phyloP scores from a whole-genome alignment of 2,329 filamentous ascomycete genomes.

The Davidsoniella neocaledoniae region DNA sequence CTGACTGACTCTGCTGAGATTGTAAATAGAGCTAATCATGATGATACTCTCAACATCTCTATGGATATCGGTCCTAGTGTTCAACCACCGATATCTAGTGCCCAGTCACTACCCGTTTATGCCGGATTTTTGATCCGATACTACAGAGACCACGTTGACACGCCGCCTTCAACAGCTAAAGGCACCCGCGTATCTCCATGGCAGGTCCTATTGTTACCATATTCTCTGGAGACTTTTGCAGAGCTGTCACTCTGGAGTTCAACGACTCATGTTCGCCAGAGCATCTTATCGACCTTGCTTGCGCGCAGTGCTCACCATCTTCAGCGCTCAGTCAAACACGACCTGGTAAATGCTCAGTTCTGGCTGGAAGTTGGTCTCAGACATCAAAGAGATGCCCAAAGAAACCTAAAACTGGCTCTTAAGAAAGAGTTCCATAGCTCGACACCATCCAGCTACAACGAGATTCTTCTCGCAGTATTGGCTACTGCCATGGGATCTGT shows the following conservation, averaged over 20 bases:
- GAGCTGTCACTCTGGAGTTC: constrained; percentile 25
- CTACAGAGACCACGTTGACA: constrained; percentile 18
- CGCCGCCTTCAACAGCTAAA: constrained; percentile 18
- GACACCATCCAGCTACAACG: constrained; percentile 26
- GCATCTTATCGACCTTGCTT: constrained; percentile 24
- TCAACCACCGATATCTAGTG: no score
- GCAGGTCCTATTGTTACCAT: constrained; percentile 26
- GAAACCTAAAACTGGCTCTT: constrained; percentile 20
- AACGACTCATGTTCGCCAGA: constrained; percentile 22
- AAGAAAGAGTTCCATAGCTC: constrained; percentile 19
- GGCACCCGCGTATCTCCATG: constrained; percentile 25
- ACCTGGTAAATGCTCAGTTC: not conserved
- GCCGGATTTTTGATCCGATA: constrained; percentile 18
- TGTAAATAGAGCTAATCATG: no score
- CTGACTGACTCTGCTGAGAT: no score
- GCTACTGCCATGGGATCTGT: constrained; percentile 16
- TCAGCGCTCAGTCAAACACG: constrained; percentile 12
- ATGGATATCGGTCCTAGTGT: no score
- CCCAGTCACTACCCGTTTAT: constrained; percentile 11
- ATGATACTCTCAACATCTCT: no score
- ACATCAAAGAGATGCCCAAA: constrained; percentile 19
- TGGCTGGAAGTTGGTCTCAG: constrained; percentile 18
- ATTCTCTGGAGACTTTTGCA: constrained; percentile 25
- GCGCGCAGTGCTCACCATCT: constrained; percentile 28
- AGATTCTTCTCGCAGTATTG: constrained; percentile 27